Evolutionary conservation across 1,284 basidiomycete species (phyloP), one percentile per base, ranked within the genome.

Genomic region (Ganoderma sinense): DNA sequence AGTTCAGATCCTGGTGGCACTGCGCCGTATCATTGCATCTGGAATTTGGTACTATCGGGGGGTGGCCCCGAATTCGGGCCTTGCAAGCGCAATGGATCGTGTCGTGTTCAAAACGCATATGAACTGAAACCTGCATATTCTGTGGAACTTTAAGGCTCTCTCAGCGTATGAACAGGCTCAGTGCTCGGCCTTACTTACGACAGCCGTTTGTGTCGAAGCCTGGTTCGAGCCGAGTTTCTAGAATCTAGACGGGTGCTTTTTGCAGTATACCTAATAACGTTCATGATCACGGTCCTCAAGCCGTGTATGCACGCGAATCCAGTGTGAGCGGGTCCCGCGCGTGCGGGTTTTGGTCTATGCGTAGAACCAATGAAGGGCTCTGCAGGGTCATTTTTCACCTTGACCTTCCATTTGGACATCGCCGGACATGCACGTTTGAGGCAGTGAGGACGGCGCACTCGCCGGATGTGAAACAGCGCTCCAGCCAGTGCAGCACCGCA

Each of bases 401-500:
- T 29, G 33, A 59, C 56, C 8, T 59, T 33, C 39, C 8, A 61
- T 26, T 67, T 39, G 59, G 69, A 63, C 39, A 66, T 43, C 45
- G 62, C 55, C 33, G 61, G 48, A 48, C 26, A n/a, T 33, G 18
- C n/a, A n/a, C n/a, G 36, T 36, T 36, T 33, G 59, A n/a, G 70
- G 73, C 70, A 64, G 71, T 71, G 69, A 40, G 62, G 29, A 36
- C 69, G 67, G 65, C 59, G 56, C 51, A 69, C 16, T 64, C 66
- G 36, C 36, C 36, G 66, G 69, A 61, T 62, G 48, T 64, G 36
- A 56, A n/a, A 64, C 51, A 64, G 65, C 66, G 41, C 43, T 55
- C 64, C 70, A 69, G 65, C 70, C 70, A 69, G 70, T 68, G 67
- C 69, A 69, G 71, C 74, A 75, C 71, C 67, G 72, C 70, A 75